Base-by-base conservation (phyloP, 257 asterid genomes). In the Petunia axillaris region DNA sequence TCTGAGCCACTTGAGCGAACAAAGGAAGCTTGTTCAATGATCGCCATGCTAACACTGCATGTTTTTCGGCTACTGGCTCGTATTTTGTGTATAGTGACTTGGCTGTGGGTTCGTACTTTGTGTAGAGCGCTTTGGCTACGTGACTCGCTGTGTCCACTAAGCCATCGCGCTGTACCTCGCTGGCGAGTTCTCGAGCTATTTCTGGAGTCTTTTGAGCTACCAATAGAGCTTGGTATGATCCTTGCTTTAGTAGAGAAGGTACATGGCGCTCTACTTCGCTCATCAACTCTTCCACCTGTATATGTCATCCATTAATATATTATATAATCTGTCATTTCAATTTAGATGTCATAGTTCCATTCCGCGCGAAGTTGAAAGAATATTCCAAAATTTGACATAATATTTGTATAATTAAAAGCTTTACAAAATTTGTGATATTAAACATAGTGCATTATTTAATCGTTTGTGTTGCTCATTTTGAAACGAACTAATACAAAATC, bases 1-100 rank as follows among this genome's bases (percentile, higher is more conserved):
- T 84, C 44, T 88, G 92, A 59, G 95, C 97, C 83, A 88, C 87
- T 75, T 87, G 94, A 1, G 92, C 88, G 76, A 94, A 91, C 81
- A 91, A 65, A 0, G 98, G 97, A 46, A 89, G 90, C 82, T 81
- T 83, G 64, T 92, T 90, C 4, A 94, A 86, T 15, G 86, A 44
- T n/a, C 80, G 88, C 98, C 98, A 92, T 48, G 89, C 87, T 65
- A 86, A 54, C n/a, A 91, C 91, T 0, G 94, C 91, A 4, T 86
- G 84, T 14, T 89, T 89, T 90, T 87, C 92, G 2, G 91, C 94
- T 11, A 86, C 35, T 1, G 95, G 97, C 88, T 89, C 91, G 82
- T 90, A 94, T 75, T 84, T 89, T 55, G 46, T 37, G 52, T 90
- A 87, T 8, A 90, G 81, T 4, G 87, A 88, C 80, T 86, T 87